These are phyloP conservation scores for Sambucus nigra DNA, from an alignment of 129 eudicot species.

Conservation along the genomic window DNA sequence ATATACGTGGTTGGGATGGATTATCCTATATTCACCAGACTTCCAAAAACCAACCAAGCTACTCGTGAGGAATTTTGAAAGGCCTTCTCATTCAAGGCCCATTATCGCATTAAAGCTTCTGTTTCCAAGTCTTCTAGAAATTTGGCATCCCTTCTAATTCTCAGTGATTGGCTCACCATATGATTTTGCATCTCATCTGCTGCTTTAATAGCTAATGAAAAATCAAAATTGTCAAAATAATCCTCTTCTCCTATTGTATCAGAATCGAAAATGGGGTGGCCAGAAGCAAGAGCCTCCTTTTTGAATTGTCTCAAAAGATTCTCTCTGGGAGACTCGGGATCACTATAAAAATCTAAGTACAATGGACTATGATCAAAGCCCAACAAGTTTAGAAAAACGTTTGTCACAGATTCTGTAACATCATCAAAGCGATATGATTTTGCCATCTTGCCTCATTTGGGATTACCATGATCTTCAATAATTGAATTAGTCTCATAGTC, in stretches of 20 bases:
- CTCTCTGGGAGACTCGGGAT: slow-evolving; percentile 50
- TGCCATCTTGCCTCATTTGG: slow-evolving; percentile 20
- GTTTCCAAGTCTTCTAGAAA: slow-evolving; percentile 34
- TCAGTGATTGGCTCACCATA: slow-evolving; percentile 25
- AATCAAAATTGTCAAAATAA: slow-evolving; percentile 27
- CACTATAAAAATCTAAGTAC: slow-evolving; percentile 14
- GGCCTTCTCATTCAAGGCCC: slow-evolving; percentile 38
- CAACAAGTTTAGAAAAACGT: slow-evolving; percentile 57
- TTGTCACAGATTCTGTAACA: slow-evolving; percentile 33
- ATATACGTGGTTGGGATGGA: too few species aligned
- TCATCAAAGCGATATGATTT: slow-evolving; percentile 58
- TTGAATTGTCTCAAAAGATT: slow-evolving; percentile 44
- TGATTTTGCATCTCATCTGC: slow-evolving; percentile 17
- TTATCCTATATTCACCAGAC: slow-evolving; percentile 58
- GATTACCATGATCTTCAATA: too few species aligned
- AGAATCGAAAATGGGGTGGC: slow-evolving; percentile 18
- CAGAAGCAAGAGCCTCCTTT: slow-evolving; percentile 33
- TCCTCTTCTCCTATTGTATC: slow-evolving; percentile 18
- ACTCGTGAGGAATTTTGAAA: slow-evolving; percentile 46
- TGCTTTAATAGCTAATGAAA: slow-evolving; percentile 22
- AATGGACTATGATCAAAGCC: slow-evolving; percentile 14
- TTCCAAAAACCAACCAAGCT: slow-evolving; percentile 66
- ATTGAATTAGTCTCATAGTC: too few species aligned
- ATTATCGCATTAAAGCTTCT: not conserved
- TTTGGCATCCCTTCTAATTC: slow-evolving; percentile 43